Percentiles rank a stretch among this genome's conserved stretches.
phyloP scores from a whole-genome alignment of 768 basidiomycete genomes.

The Collybia mongolica region DNA sequence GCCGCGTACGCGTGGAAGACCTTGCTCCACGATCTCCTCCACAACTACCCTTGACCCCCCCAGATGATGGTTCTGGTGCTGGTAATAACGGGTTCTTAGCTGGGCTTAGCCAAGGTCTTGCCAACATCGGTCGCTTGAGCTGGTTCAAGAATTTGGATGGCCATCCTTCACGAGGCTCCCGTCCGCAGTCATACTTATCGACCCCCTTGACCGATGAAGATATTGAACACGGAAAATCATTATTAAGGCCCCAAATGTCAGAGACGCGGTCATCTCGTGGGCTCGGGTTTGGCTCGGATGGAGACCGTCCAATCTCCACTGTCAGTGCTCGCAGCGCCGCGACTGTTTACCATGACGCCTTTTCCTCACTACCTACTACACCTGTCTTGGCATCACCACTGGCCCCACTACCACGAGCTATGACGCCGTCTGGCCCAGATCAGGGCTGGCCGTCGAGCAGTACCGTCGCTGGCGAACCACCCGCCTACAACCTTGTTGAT shows the following conservation, averaged over 20 bases:
- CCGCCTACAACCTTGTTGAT: constrained; percentile 2
- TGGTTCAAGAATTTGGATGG: constrained; percentile 52
- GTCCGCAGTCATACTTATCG: constrained; percentile 10
- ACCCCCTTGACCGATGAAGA: constrained; percentile 40
- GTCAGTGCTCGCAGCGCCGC: constrained; percentile 54
- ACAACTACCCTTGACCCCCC: constrained; percentile 11
- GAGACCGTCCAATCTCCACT: constrained; percentile 54
- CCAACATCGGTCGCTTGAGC: constrained; percentile 48
- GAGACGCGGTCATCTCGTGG: constrained; percentile 25
- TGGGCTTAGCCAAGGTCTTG: constrained; percentile 47
- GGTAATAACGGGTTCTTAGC: constrained; percentile 24
- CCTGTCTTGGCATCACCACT: constrained; percentile 28
- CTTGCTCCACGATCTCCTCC: constrained; percentile 29
- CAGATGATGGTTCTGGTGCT: constrained; percentile 7
- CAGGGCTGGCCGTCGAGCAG: constrained; percentile 7
- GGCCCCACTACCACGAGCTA: constrained; percentile 42
- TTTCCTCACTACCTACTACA: constrained; percentile 46
- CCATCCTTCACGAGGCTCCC: constrained; percentile 18
- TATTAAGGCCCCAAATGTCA: constrained; percentile 26
- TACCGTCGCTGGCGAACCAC: constrained; percentile 2
- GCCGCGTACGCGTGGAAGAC: constrained; percentile 42
- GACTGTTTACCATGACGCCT: constrained; percentile 64
- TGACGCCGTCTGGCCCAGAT: constrained; percentile 38
- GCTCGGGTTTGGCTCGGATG: constrained; percentile 35
- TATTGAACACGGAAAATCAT: constrained; percentile 40